Conservation (phyloP, 306 rosid genomes). For the Vigna reflexopilosa region DNA sequence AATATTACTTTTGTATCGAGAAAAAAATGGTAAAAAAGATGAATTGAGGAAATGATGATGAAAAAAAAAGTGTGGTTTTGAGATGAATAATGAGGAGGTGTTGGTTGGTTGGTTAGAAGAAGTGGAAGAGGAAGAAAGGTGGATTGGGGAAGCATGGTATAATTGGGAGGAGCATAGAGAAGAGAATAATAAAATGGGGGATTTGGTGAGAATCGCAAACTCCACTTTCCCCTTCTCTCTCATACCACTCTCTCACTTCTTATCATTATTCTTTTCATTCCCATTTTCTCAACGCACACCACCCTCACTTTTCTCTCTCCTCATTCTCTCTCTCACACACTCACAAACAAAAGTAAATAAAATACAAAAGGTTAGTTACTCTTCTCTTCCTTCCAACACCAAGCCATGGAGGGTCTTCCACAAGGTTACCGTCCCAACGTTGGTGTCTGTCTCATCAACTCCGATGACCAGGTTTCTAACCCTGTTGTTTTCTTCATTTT, state of each 20-base stretch:
- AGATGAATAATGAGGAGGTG: background rate
- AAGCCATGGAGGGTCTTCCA: conserved; percentile 85
- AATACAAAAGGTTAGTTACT: background rate
- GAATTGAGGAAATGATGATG: too few species aligned
- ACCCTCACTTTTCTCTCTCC: background rate
- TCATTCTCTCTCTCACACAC: background rate
- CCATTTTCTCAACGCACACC: conserved; percentile 41
- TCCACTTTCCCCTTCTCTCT: conserved; percentile 38
- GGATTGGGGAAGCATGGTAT: background rate
- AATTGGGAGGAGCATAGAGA: background rate
- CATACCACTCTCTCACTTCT: conserved; percentile 57
- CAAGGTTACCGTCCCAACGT: conserved; percentile 98
- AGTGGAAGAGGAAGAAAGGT: background rate
- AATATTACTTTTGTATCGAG: too few species aligned
- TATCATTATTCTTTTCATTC: conserved; percentile 19
- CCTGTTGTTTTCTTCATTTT: too few species aligned
- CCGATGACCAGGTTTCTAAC: conserved; percentile 68
- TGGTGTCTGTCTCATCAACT: conserved; percentile 94
- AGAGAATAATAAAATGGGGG: background rate
- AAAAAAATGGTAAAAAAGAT: too few species aligned
- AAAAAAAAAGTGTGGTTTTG: too few species aligned
- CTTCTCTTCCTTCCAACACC: background rate
- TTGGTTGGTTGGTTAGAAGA: background rate
- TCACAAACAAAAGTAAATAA: background rate
- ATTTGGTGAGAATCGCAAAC: conserved; percentile 43